Percentiles rank a stretch among this genome's conserved stretches.
Evolutionary conservation across 139 green algal species (phyloP).

Genomic region (Pleodorina starrii): DNA sequence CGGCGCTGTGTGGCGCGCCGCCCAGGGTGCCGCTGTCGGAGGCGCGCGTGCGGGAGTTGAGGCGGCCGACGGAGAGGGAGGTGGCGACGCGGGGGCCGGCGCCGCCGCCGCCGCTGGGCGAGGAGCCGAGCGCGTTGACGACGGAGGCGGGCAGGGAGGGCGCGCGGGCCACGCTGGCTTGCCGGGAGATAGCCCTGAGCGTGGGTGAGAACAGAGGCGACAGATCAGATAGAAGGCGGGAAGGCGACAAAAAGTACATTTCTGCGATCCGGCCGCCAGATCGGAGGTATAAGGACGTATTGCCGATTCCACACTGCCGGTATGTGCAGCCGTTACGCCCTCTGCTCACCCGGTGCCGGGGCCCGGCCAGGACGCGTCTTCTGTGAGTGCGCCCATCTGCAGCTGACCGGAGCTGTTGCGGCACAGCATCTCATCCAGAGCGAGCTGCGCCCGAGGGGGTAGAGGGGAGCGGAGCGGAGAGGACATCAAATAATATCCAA

Average conservation of each 20-base stretch:
- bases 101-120: not conserved
- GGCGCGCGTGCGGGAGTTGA: constrained; percentile 9
- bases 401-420: constrained; percentile 28
- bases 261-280: too few species aligned
- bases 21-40: constrained; percentile 33
- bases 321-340: too few species aligned
- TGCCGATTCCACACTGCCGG: too few species aligned
- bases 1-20: constrained; percentile 6
- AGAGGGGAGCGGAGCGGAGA: too few species aligned
- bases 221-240: too few species aligned
- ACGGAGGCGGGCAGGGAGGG: not conserved
- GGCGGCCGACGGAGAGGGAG: not conserved
- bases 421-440: constrained; percentile 45
- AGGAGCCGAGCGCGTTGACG: not conserved
- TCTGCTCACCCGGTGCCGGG: not conserved
- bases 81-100: not conserved
- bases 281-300: too few species aligned
- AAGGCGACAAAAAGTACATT: too few species aligned
- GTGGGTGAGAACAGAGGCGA: too few species aligned
- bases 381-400: not conserved
- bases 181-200: not conserved
- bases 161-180: constrained; percentile 12
- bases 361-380: not conserved
- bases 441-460: constrained; percentile 33
- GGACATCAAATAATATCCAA: too few species aligned